These are phyloP conservation scores for Cryptosporidium meleagridis DNA, from an alignment of 169 alveolate genomes.

Conservation along the genomic window DNA sequence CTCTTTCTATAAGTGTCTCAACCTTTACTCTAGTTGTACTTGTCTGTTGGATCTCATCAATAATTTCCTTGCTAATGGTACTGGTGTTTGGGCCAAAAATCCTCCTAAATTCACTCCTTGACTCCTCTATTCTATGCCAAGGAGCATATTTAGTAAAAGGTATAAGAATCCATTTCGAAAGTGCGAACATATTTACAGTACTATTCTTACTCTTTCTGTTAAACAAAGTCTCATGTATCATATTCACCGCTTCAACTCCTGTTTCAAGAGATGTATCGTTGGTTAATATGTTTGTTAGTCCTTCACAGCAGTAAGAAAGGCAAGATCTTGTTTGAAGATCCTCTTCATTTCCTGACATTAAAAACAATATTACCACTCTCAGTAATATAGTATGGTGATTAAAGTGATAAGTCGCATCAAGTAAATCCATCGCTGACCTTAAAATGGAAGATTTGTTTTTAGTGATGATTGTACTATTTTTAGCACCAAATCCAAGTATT, in stretches of 20 bases:
- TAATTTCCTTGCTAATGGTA: constrained; percentile 21
- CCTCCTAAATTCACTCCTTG: constrained; percentile 42
- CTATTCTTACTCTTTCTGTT: neutral
- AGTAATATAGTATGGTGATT: constrained; percentile 51
- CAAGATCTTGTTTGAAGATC: constrained; percentile 1
- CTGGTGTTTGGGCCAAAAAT: constrained; percentile 27
- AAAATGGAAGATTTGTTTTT: constrained; percentile 20
- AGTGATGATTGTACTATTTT: neutral
- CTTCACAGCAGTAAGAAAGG: constrained; percentile 52
- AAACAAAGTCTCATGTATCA: constrained; percentile 44
- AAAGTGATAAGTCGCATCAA: constrained; percentile 59
- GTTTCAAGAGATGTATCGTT: constrained; percentile 41
- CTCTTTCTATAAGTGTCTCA: constrained; percentile 58
- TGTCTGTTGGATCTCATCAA: constrained; percentile 59
- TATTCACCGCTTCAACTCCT: constrained; percentile 59
- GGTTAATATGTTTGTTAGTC: constrained; percentile 21
- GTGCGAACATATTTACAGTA: neutral
- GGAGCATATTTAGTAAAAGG: constrained; percentile 73
- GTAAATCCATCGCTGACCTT: constrained; percentile 14
- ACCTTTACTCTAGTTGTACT: constrained; percentile 48
- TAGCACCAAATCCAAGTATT: neutral
- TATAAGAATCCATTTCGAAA: constrained; percentile 24
- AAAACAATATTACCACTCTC: constrained; percentile 32
- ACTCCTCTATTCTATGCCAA: constrained; percentile 68
- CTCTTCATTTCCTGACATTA: constrained; percentile 39